Conservation (phyloP, 2,329 filamentous ascomycete genomes). For the Xylaria sp. region DNA sequence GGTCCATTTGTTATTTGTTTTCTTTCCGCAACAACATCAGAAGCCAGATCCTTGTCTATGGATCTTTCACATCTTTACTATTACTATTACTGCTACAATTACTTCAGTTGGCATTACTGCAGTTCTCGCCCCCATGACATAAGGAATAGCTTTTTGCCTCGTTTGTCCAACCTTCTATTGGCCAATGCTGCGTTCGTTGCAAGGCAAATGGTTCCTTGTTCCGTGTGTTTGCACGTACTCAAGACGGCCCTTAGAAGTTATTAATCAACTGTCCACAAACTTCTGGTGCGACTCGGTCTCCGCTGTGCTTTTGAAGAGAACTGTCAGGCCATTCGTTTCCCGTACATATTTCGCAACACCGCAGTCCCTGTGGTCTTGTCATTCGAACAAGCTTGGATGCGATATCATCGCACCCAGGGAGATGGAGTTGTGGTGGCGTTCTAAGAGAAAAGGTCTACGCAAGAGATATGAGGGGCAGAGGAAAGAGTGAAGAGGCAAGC, state of each 20-base stretch:
- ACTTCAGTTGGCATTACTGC: slow-evolving; percentile 33
- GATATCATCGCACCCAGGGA: slow-evolving; percentile 13
- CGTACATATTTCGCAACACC: slow-evolving; percentile 38
- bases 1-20: slow-evolving; percentile 24
- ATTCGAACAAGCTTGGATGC: slow-evolving; percentile 5
- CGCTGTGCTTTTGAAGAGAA: slow-evolving; percentile 6
- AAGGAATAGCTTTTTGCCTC: slow-evolving; percentile 8
- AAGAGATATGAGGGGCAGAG: slow-evolving; percentile 12
- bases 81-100: slow-evolving; percentile 27
- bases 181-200: slow-evolving; percentile 13
- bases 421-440: slow-evolving; percentile 25
- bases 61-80: slow-evolving; percentile 37
- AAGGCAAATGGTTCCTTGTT: slow-evolving; percentile 2
- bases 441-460: slow-evolving; percentile 13
- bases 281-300: slow-evolving; percentile 8
- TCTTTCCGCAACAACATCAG: slow-evolving; percentile 36
- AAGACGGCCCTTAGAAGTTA: slow-evolving; percentile 6
- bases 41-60: slow-evolving; percentile 37
- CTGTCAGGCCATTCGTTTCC: slow-evolving; percentile 33
- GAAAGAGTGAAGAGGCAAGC: slow-evolving; percentile 6
- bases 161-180: slow-evolving; percentile 14
- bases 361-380: slow-evolving; percentile 23
- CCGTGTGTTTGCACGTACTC: slow-evolving; percentile 11
- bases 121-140: slow-evolving; percentile 15
- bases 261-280: not conserved